A percentile compares a stretch with the other conserved stretches of the same genome.
Evolutionary conservation across 441 rosid species (phyloP).

Genomic region (Eruca vesicaria): DNA sequence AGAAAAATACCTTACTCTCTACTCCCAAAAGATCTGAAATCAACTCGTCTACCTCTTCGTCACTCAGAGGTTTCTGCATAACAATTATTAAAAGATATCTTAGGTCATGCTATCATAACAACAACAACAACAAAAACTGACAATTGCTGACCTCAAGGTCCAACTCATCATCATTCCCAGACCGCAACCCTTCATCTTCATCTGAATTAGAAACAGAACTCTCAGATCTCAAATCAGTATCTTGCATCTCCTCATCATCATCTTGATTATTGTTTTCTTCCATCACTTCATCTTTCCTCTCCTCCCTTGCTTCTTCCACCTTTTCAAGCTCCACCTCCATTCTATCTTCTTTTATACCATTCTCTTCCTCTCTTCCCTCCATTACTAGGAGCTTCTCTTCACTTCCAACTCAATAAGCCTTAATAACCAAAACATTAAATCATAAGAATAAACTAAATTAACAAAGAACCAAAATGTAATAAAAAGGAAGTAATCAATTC

Average conservation of each 20-base stretch:
- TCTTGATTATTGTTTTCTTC: constrained; percentile 14
- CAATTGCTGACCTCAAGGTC: constrained; percentile 56
- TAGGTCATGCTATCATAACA: not conserved
- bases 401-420: constrained; percentile 7
- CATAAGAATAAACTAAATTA: not conserved
- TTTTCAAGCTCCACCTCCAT: constrained; percentile 31
- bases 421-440: not conserved
- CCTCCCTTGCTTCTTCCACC: constrained; percentile 36
- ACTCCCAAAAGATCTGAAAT: constrained; percentile 76
- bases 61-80: constrained; percentile 79
- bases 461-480: constrained; percentile 9
- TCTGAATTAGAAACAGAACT: constrained; percentile 63
- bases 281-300: constrained; percentile 20
- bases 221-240: constrained; percentile 45
- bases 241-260: constrained; percentile 36
- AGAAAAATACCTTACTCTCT: constrained; percentile 93
- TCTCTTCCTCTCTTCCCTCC: constrained; percentile 10
- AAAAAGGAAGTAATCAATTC: not conserved
- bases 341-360: not conserved
- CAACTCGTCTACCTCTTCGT: constrained; percentile 85
- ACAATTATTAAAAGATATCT: constrained; percentile 3
- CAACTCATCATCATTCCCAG: constrained; percentile 57
- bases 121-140: not conserved
- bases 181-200: constrained; percentile 51
- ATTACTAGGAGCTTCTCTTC: not conserved